Conservation (phyloP, 805 yeast genomes). For the Schwanniomyces vanrijiae region DNA sequence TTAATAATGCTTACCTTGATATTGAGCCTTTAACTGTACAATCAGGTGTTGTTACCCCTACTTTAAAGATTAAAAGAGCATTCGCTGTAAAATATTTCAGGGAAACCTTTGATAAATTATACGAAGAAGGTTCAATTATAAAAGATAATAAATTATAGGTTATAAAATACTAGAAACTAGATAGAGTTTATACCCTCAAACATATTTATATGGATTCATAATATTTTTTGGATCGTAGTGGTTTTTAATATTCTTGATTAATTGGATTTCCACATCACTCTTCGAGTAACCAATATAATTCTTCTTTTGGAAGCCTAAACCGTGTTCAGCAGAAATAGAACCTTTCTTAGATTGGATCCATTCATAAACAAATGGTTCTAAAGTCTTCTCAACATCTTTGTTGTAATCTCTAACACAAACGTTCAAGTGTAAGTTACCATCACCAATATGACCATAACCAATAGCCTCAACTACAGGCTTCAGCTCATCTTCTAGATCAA, state of each 20-base stretch:
- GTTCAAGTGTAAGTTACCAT: slow-evolving; percentile 93
- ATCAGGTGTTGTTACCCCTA: slow-evolving; percentile 40
- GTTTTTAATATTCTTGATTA: slow-evolving; percentile 79
- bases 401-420: slow-evolving; percentile 85
- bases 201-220: slow-evolving; percentile 91
- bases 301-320: slow-evolving; percentile 95
- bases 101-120: slow-evolving; percentile 26
- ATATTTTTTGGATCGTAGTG: slow-evolving; percentile 89
- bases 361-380: slow-evolving; percentile 95
- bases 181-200: slow-evolving; percentile 31
- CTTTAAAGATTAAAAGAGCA: slow-evolving; percentile 44
- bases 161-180: not conserved
- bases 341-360: slow-evolving; percentile 76
- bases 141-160: slow-evolving; percentile 17
- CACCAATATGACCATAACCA: slow-evolving; percentile 99
- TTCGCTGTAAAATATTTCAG: slow-evolving; percentile 29
- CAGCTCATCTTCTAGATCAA: slow-evolving; percentile 57
- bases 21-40: slow-evolving; percentile 42
- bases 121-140: slow-evolving; percentile 34
- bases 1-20: slow-evolving; percentile 35
- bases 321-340: slow-evolving; percentile 96
- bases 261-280: slow-evolving; percentile 61
- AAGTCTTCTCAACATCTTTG: slow-evolving; percentile 70
- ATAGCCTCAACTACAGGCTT: slow-evolving; percentile 85
- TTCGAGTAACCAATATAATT: slow-evolving; percentile 86